phyloP scores from a whole-genome alignment of 2,329 filamentous ascomycete genomes.

The Aspergillus arachidicola region DNA sequence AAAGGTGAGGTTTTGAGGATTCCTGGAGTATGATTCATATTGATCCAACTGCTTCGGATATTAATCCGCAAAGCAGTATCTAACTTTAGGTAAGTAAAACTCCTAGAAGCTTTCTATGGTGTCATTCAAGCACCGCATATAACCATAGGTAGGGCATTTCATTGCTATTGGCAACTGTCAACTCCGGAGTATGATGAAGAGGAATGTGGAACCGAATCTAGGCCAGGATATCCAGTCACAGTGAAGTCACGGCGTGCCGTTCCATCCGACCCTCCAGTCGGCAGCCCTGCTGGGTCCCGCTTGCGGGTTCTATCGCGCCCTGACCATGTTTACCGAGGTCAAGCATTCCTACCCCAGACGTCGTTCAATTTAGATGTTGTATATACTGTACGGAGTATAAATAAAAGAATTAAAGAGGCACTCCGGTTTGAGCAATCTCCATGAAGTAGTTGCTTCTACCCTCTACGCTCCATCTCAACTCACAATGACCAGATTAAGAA shows the following conservation, averaged over 20 bases:
- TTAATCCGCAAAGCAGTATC: background rate
- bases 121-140: background rate
- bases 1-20: background rate
- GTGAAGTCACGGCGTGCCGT: conserved; percentile 8
- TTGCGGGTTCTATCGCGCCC: background rate
- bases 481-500: too few relatives aligned
- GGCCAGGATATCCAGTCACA: background rate
- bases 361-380: too few relatives aligned
- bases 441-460: too few relatives aligned
- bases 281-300: background rate
- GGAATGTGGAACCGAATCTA: background rate
- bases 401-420: too few relatives aligned
- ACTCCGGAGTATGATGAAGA: background rate
- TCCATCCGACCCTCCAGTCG: conserved; percentile 11
- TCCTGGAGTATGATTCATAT: background rate
- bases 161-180: background rate
- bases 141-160: background rate
- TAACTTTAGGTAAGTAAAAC: background rate
- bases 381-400: too few relatives aligned
- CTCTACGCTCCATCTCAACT: too few relatives aligned
- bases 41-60: background rate
- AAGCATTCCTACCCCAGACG: conserved; percentile 3
- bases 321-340: conserved; percentile 9
- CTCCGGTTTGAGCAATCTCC: too few relatives aligned
- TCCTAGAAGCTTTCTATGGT: background rate